phyloP scores from a whole-genome alignment of 306 rosid genomes.

The Prosopis cineraria region DNA sequence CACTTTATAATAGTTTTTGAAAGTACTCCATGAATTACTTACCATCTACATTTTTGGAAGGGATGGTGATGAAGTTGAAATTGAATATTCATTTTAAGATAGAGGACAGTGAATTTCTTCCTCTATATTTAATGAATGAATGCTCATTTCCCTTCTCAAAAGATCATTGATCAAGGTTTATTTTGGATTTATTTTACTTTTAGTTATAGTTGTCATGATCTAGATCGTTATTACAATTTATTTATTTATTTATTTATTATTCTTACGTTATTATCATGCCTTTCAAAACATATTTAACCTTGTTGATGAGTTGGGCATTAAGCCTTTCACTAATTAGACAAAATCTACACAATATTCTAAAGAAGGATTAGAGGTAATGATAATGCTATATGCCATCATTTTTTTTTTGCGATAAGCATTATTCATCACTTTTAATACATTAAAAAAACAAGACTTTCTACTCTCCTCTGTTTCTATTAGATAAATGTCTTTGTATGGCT shows the following conservation, averaged over 20 bases:
- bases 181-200: neutral
- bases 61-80: constrained; percentile 1
- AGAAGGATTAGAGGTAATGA: constrained; percentile 58
- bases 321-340: constrained; percentile 60
- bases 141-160: neutral
- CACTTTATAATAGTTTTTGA: neutral
- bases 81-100: neutral
- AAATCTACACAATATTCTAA: constrained; percentile 60
- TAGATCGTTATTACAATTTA: neutral
- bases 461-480: neutral
- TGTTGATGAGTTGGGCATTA: constrained; percentile 59
- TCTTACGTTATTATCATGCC: constrained; percentile 49
- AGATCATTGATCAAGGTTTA: neutral
- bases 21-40: neutral
- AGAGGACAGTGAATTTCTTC: neutral
- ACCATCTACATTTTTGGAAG: neutral
- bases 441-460: neutral
- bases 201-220: neutral
- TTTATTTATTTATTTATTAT: neutral
- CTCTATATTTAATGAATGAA: neutral
- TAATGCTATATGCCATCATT: neutral
- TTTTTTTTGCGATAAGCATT: neutral
- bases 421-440: neutral
- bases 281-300: constrained; percentile 55
- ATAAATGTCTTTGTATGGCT: constrained; percentile 22